A percentile compares a stretch with the other conserved stretches of the same genome.
Evolutionary conservation across 805 yeast genomes (phyloP).

Genomic region (Wickerhamomyces bisporus): DNA sequence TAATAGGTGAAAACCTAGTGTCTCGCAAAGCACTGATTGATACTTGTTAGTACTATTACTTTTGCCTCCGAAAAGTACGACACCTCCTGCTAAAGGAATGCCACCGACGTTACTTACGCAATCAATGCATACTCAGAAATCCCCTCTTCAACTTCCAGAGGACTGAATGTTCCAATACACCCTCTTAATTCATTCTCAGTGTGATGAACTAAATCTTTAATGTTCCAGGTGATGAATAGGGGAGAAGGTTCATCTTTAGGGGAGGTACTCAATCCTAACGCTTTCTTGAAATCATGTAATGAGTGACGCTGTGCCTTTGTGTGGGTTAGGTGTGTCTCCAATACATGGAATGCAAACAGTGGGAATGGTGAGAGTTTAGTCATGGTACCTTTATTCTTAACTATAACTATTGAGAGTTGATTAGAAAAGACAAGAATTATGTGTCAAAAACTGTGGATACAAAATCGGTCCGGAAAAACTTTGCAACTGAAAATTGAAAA

Average conservation of each 20-base stretch:
- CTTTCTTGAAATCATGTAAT: constrained; percentile 12
- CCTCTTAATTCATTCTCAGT: constrained; percentile 57
- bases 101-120: constrained; percentile 31
- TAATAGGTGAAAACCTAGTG: constrained; percentile 67
- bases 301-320: constrained; percentile 1
- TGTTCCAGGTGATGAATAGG: constrained; percentile 86
- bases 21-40: constrained; percentile 62
- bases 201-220: constrained; percentile 16
- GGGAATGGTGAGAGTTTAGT: constrained; percentile 15
- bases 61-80: too few relatives aligned
- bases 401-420: too few relatives aligned
- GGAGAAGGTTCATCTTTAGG: constrained; percentile 37
- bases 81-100: too few relatives aligned
- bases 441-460: background rate
- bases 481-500: too few relatives aligned
- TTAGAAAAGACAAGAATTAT: too few relatives aligned
- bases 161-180: constrained; percentile 85
- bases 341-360: constrained; percentile 27
- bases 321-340: constrained; percentile 12
- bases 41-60: constrained; percentile 9
- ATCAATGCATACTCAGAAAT: constrained; percentile 55
- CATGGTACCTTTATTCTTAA: too few relatives aligned
- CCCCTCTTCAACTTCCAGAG: constrained; percentile 50
- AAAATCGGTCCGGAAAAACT: too few relatives aligned
- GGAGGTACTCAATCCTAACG: constrained; percentile 2